Evolutionary conservation across 23 red algal genomes (phyloP).

Genomic region (Chondrus crispus): DNA sequence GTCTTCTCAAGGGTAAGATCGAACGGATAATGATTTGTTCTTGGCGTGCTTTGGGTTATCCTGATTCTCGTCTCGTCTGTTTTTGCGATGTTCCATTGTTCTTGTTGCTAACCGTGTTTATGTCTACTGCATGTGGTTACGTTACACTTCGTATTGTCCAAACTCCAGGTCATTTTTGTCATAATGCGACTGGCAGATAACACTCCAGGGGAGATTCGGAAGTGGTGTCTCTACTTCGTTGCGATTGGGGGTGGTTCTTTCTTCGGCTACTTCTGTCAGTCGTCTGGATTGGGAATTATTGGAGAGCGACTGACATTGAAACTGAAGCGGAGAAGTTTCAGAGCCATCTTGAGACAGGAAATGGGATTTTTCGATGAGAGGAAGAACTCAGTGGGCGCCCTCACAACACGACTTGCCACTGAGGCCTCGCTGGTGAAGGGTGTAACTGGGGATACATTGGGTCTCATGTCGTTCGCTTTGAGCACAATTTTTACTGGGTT

Average conservation of each 20-base stretch:
- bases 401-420: slow-evolving; percentile 63
- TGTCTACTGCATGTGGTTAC: no score
- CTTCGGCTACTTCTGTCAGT: slow-evolving; percentile 50
- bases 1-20: slow-evolving; percentile 61
- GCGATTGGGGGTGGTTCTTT: slow-evolving; percentile 41
- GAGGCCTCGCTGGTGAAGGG: slow-evolving; percentile 68
- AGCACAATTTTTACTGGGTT: slow-evolving; percentile 65
- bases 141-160: no score
- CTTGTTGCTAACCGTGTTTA: no score
- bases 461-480: slow-evolving; percentile 24
- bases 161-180: no score
- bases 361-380: slow-evolving; percentile 85
- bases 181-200: slow-evolving; percentile 14
- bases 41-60: no score
- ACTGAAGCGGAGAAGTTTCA: slow-evolving; percentile 63
- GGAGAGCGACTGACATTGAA: slow-evolving; percentile 87
- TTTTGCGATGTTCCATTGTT: no score
- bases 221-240: slow-evolving; percentile 25
- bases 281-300: slow-evolving; percentile 63
- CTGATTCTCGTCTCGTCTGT: no score
- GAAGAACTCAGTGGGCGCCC: slow-evolving; percentile 58
- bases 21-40: no score
- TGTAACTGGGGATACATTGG: slow-evolving; percentile 47
- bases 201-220: background rate
- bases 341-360: slow-evolving; percentile 82